A percentile compares a stretch with the other conserved stretches of the same genome.
Conservation (phyloP, 176 grass and related monocot genomes). For the Calamus simplicifolius region DNA sequence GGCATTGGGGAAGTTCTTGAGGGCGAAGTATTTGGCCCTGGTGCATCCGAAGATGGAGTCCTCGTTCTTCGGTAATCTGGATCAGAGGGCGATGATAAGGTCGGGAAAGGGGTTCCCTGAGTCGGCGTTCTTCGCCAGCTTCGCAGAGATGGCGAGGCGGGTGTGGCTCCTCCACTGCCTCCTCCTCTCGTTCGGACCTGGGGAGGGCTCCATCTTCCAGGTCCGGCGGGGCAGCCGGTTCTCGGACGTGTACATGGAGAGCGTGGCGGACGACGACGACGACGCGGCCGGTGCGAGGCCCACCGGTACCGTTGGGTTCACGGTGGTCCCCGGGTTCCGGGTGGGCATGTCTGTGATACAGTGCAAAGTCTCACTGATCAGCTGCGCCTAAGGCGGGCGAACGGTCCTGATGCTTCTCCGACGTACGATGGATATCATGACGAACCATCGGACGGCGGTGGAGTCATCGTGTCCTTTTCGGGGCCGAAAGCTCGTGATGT, state of each 20-base stretch:
- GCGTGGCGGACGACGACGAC: slow-evolving; percentile 2
- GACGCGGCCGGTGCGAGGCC: background rate
- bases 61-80: slow-evolving; percentile 27
- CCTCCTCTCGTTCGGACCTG: slow-evolving; percentile 38
- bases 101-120: slow-evolving; percentile 9
- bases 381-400: background rate
- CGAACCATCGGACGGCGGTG: no score
- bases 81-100: slow-evolving; percentile 17
- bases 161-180: slow-evolving; percentile 83
- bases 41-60: slow-evolving; percentile 66
- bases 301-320: slow-evolving; percentile 21
- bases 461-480: no score
- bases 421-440: no score
- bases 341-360: slow-evolving; percentile 25
- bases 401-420: background rate
- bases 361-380: slow-evolving; percentile 8
- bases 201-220: background rate
- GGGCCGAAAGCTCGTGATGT: no score
- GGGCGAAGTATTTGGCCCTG: slow-evolving; percentile 45
- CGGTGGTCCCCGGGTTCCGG: slow-evolving; percentile 25
- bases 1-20: slow-evolving; percentile 29
- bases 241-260: slow-evolving; percentile 26
- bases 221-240: background rate
- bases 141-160: slow-evolving; percentile 63
- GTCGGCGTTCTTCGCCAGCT: slow-evolving; percentile 34